Evolutionary conservation across 2,329 filamentous ascomycete genomes (phyloP).

Genomic region (Claviceps spartinae): DNA sequence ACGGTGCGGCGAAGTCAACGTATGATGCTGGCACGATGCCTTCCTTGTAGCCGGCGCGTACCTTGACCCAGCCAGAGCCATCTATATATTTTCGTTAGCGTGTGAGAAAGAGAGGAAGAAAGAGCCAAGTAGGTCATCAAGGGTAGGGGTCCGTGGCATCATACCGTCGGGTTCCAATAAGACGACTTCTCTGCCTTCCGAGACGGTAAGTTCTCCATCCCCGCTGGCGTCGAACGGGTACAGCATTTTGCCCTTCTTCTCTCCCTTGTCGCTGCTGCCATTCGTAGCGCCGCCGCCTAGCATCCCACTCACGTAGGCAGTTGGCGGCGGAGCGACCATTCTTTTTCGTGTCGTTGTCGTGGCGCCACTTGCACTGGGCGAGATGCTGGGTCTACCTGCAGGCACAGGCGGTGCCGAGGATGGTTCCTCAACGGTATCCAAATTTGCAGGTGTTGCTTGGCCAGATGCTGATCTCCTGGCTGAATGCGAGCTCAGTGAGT

Average conservation of each 20-base stretch:
- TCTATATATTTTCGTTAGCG: constrained; percentile 35
- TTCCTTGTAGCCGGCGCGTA: constrained; percentile 60
- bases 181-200: constrained; percentile 64
- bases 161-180: constrained; percentile 80
- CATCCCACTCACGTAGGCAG: constrained; percentile 60
- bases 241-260: constrained; percentile 71
- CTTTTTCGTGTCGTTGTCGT: constrained; percentile 38
- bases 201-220: constrained; percentile 67
- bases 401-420: constrained; percentile 10
- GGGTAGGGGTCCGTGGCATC: not conserved
- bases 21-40: constrained; percentile 83
- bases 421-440: constrained; percentile 25
- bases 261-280: constrained; percentile 21
- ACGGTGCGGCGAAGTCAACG: constrained; percentile 48
- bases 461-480: constrained; percentile 46
- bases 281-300: constrained; percentile 36
- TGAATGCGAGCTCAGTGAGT: constrained; percentile 73
- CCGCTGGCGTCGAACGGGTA: constrained; percentile 73
- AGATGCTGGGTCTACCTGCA: constrained; percentile 14
- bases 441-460: constrained; percentile 36
- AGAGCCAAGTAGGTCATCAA: not conserved
- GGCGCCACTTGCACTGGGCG: constrained; percentile 15
- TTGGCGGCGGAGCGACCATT: constrained; percentile 75
- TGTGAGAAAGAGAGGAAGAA: not conserved
- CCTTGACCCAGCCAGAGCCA: constrained; percentile 81